Base-by-base conservation (phyloP, 495 filamentous ascomycete genomes). In the Aspergillus ostianus region DNA sequence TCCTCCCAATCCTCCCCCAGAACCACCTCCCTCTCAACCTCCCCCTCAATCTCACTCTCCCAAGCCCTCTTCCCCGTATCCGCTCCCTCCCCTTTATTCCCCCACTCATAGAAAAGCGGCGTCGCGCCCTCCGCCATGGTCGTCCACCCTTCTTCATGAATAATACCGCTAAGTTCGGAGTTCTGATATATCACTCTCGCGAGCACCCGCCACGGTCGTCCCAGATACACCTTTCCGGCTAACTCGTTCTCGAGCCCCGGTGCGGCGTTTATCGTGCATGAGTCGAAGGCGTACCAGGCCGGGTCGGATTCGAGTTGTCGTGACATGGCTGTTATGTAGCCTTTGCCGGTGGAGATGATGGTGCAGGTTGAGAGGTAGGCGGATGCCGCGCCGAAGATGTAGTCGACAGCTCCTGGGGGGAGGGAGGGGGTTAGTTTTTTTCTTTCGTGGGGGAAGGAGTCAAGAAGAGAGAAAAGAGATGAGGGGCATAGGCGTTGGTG, bases 181-280 rank as follows among this genome's bases (percentile, higher is more conserved):
- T 80, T 76, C 67, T 89, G 87, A 65, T 88, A 85, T n/a, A 86
- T 81, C 2, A 89, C 87, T 0, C 85, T 74, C 15, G 87, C 77
- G 55, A 84, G 86, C 19, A 81, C 74, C 4, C 83, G 69, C 87
- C 87, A 90, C 6, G 88, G 88, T 21, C 88, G 79, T 3, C 88
- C 87, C 6, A 90, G 80, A 65, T 87, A 90, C 17, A 81, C 83
- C 12, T 77, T 70, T 0, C 84, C 85, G 0, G 78, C 53, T 0
- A 87, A 73, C 18, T 57, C 29, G 29, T 32, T 6, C 6, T 32
- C 70, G 6, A 77, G 69, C 0, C 81, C 84, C 0, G 73, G 59
- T 2, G 76, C 81, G 18, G 73, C 79, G 41, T 77, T 69, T 48
- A 84, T 61, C 47, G 65, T 80, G 58, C 78, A 83, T 62, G 80